These are phyloP conservation scores for Osmanthus fragrans DNA, from an alignment of 257 asterid species.

Conservation along the genomic window DNA sequence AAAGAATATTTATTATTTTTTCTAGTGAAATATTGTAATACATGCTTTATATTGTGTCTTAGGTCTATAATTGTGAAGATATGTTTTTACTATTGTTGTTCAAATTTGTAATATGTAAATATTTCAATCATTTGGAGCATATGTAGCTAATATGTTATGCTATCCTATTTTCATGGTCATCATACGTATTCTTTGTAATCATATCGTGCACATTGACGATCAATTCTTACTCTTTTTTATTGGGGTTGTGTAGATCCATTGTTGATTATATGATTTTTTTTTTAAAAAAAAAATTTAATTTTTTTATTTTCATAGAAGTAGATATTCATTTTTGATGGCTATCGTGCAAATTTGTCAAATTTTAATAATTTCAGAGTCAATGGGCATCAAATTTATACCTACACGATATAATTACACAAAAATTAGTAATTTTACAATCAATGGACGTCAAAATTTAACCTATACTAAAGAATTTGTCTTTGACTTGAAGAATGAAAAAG, in stretches of 20 bases:
- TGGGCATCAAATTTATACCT: no score
- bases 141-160: no score
- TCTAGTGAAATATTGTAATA: no score
- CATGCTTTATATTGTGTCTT: neutral
- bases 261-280: no score
- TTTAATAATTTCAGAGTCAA: neutral
- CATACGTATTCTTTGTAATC: neutral
- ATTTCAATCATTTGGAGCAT: neutral
- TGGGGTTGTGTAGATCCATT: neutral
- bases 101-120: neutral
- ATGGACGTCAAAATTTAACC: neutral
- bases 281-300: no score
- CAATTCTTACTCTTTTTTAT: neutral
- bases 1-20: no score
- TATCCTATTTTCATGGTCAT: neutral
- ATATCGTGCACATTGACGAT: neutral
- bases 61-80: neutral
- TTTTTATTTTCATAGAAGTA: neutral
- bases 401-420: no score
- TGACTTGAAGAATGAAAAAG: no score
- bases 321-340: neutral
- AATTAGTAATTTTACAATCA: no score
- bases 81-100: neutral
- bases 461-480: no score
- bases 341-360: neutral